Base-by-base conservation (phyloP, 2,329 filamentous ascomycete species). In the Emericellopsis atlantica region DNA sequence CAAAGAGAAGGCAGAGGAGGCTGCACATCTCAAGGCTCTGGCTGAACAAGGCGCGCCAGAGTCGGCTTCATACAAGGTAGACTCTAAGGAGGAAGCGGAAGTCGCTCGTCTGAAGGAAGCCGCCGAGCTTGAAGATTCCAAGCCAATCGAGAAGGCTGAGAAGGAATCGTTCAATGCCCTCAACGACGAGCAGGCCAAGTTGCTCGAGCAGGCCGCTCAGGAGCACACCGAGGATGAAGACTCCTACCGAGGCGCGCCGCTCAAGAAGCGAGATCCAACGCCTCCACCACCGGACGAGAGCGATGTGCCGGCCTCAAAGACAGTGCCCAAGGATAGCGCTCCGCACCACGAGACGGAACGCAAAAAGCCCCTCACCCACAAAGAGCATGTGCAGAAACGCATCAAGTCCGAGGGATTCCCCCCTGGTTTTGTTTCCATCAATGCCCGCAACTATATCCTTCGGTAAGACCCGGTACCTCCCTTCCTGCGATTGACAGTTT, bases 391-490 rank as follows among this genome's bases (percentile, higher is more conserved):
- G 12, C 49, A 61, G 39, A 44, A 57, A 3, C 64, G 58, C 21
- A 64, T 81, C 26, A 45, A 61, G 41, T 55, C 50, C 9, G 62
- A 70, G 26, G 53, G 53, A 2, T 50, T 79, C 2, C 70, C 69
- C 4, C 61, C 64, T 1, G 76, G 77, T 6, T 78, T 72, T 46
- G 58, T 63, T 7, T 49, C 51, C 22, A 59, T 81, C 21, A 49
- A 50, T 9, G 61, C 59, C 41, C 56, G 52, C 39, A 60, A 64
- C n/a, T 82, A 82, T 48, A 76, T 81, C 45, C 66, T 82, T 29
- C 66, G 77, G 77, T 79, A 66, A 55, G 67, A 51, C 35, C 2
- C 10, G 11, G 37, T 36, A 16, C 45, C 48, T 18, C 36, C 44
- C 6, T 44, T 47, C 39, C 45, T 38, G 41, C 40, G 40, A 42